Conservation (phyloP, 371 early-diverging fungal species). For the Zopfochytrium polystomum region DNA sequence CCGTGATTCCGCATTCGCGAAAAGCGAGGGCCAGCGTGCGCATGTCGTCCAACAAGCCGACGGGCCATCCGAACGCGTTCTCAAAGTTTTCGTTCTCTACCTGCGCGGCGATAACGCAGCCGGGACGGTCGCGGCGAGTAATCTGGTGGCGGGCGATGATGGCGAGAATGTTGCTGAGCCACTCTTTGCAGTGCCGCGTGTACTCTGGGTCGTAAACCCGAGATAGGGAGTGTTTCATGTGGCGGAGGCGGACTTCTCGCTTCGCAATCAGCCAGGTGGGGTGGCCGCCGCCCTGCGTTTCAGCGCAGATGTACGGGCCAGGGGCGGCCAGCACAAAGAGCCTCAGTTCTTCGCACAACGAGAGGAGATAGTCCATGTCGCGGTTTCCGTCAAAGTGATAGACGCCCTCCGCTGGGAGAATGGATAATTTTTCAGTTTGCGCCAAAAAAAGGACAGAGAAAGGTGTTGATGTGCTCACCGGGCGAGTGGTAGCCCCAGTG, state of each 20-base stretch:
- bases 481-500: conserved; percentile 89
- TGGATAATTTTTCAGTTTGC: not conserved
- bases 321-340: conserved; percentile 81
- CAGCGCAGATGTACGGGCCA: conserved; percentile 83
- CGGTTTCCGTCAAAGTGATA: conserved; percentile 76
- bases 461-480: conserved; percentile 12
- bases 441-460: conserved; percentile 1
- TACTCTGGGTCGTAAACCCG: conserved; percentile 67
- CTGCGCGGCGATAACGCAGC: conserved; percentile 75
- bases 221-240: conserved; percentile 64
- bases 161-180: conserved; percentile 68
- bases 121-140: conserved; percentile 55
- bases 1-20: conserved; percentile 71
- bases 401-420: conserved; percentile 50
- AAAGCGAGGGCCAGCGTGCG: conserved; percentile 71
- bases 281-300: conserved; percentile 82
- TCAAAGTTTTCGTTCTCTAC: conserved; percentile 80
- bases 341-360: conserved; percentile 68
- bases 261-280: conserved; percentile 82
- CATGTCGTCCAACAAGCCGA: conserved; percentile 78
- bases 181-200: conserved; percentile 65
- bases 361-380: conserved; percentile 70
- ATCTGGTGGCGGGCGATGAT: conserved; percentile 77
- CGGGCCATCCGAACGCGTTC: conserved; percentile 58
- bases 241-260: conserved; percentile 70